phyloP scores from a whole-genome alignment of 2,329 filamentous ascomycete genomes.

The Peltaster fructicola region DNA sequence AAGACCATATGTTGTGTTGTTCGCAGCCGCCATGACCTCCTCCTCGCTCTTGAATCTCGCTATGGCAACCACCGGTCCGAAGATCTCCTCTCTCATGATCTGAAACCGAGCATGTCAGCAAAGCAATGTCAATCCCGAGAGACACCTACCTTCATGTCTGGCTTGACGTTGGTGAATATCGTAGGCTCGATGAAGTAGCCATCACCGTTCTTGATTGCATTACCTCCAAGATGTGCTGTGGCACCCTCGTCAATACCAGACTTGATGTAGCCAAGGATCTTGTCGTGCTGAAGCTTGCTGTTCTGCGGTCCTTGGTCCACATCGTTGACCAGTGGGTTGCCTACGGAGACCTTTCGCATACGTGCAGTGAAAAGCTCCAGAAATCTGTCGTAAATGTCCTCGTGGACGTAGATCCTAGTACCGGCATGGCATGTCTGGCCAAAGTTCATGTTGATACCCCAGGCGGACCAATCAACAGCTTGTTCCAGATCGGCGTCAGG shows the following conservation, averaged over 20 bases:
- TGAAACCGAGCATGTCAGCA: background rate
- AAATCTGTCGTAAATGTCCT: constrained; percentile 24
- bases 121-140: constrained; percentile 1
- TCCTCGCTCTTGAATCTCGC: constrained; percentile 22
- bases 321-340: constrained; percentile 1
- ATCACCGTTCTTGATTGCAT: constrained; percentile 2
- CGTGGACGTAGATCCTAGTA: constrained; percentile 35
- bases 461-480: constrained; percentile 46
- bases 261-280: constrained; percentile 1
- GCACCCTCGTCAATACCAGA: constrained; percentile 3
- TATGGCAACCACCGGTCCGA: constrained; percentile 26
- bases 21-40: constrained; percentile 18
- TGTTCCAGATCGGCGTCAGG: constrained; percentile 12
- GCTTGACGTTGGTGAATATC: constrained; percentile 8
- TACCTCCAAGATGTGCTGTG: constrained; percentile 4
- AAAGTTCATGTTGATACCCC: constrained; percentile 35
- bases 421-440: constrained; percentile 40
- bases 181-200: constrained; percentile 3
- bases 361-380: constrained; percentile 1
- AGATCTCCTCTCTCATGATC: constrained; percentile 22
- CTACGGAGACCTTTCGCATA: background rate
- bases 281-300: constrained; percentile 1
- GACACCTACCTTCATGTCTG: constrained; percentile 26
- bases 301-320: constrained; percentile 1
- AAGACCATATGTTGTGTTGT: constrained; percentile 18